These are phyloP conservation scores for Collybia sordida DNA, from an alignment of 768 basidiomycete genomes.

Conservation along the genomic window DNA sequence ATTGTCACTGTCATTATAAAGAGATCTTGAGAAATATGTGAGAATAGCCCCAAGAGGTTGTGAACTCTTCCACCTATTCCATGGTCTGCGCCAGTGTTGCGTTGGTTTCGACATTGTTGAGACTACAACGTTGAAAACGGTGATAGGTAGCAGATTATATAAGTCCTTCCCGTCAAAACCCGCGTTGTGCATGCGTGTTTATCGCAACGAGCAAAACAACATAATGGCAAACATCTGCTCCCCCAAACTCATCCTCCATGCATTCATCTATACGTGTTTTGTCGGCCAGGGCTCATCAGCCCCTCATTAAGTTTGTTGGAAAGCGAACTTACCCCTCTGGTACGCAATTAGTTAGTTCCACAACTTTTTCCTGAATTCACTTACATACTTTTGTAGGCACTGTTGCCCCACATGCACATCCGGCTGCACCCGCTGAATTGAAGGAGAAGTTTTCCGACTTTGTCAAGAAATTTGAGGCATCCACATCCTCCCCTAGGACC, in stretches of 20 bases:
- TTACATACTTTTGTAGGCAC: constrained; percentile 17
- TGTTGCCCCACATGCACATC: constrained; percentile 56
- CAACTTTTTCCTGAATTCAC: constrained; percentile 1
- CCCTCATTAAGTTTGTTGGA: constrained; percentile 64
- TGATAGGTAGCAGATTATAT: too few relatives aligned
- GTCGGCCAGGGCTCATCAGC: constrained; percentile 48
- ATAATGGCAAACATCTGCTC: constrained; percentile 2
- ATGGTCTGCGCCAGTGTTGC: too few relatives aligned
- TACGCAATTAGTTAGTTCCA: background rate
- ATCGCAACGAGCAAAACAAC: constrained; percentile 5
- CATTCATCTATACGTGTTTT: constrained; percentile 32
- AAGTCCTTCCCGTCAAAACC: background rate
- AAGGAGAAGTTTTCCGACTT: constrained; percentile 49
- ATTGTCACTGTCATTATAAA: too few relatives aligned
- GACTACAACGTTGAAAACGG: too few relatives aligned
- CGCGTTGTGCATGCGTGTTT: constrained; percentile 6
- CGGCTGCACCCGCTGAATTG: constrained; percentile 64
- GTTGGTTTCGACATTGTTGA: too few relatives aligned
- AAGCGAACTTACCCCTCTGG: constrained; percentile 51
- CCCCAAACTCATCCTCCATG: constrained; percentile 16
- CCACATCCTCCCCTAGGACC: constrained; percentile 8
- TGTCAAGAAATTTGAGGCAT: constrained; percentile 32
- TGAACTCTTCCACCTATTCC: too few relatives aligned
- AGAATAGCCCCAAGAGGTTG: too few relatives aligned
- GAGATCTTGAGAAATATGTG: too few relatives aligned